Percentiles rank a stretch among this genome's conserved stretches.
phyloP scores from a whole-genome alignment of 805 yeast species.

The Starmerella floris region DNA sequence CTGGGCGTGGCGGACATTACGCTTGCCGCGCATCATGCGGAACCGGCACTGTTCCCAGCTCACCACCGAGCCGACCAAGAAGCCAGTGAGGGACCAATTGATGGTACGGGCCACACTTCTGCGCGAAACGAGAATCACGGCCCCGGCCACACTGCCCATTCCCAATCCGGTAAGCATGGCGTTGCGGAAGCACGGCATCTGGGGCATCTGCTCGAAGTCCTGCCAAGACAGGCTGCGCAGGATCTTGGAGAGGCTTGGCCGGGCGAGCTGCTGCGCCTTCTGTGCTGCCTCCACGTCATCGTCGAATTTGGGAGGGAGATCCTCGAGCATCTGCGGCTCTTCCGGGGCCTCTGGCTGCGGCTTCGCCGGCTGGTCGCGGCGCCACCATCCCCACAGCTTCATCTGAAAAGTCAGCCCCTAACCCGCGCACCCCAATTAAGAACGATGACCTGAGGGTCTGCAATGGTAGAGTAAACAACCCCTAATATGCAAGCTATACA shows the following conservation, averaged over 20 bases:
- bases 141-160: constrained; percentile 24
- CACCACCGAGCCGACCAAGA: constrained; percentile 61
- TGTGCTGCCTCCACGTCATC: constrained; percentile 18
- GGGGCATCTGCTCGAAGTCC: constrained; percentile 25
- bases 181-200: constrained; percentile 29
- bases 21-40: constrained; percentile 49
- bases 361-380: constrained; percentile 9
- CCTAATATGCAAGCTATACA: too few species aligned
- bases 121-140: constrained; percentile 22
- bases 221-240: constrained; percentile 19
- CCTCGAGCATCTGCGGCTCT: constrained; percentile 22
- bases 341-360: background rate
- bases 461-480: too few species aligned
- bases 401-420: constrained; percentile 1
- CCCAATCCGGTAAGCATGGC: constrained; percentile 29
- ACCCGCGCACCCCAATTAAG: background rate
- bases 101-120: constrained; percentile 36
- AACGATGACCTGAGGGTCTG: too few species aligned
- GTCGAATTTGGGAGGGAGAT: constrained; percentile 25
- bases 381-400: constrained; percentile 24
- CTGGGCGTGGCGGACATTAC: constrained; percentile 57
- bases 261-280: constrained; percentile 11
- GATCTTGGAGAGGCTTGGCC: constrained; percentile 18
- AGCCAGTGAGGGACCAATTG: constrained; percentile 76
- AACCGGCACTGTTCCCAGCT: constrained; percentile 91